Conservation (phyloP, 163 green algal species). For the Scenedesmus sp. region DNA sequence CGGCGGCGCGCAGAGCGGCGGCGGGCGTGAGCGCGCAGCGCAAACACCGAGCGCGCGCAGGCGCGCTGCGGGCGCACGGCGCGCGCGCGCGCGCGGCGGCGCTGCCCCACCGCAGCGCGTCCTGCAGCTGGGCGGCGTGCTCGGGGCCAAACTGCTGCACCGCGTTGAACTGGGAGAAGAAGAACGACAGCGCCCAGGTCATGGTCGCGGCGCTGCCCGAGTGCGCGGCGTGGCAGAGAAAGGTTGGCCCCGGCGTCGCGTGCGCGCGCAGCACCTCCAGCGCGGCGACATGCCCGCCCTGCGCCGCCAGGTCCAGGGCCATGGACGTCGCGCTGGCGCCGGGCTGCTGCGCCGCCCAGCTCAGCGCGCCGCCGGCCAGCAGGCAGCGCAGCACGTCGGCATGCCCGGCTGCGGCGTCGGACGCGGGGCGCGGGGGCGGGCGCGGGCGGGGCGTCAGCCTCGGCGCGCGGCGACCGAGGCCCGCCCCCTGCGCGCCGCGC, state of each 20-base stretch:
- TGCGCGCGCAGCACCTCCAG: conserved; percentile 5
- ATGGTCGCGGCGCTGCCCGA: conserved; percentile 3
- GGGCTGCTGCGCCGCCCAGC: conserved; percentile 33
- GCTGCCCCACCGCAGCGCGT: conserved; percentile 15
- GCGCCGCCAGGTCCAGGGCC: conserved; percentile 34
- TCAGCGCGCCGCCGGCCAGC: not conserved
- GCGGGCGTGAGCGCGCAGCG: no score
- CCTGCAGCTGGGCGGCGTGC: conserved; percentile 32
- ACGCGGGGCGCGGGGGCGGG: no score
- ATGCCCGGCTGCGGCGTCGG: conserved; percentile 26
- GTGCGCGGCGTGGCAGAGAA: conserved; percentile 27
- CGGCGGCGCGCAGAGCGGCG: no score
- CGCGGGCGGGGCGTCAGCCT: no score
- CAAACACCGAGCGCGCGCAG: no score
- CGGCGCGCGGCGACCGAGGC: no score
- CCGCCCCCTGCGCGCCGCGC: no score
- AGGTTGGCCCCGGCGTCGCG: conserved; percentile 4
- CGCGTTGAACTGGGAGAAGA: conserved; percentile 35
- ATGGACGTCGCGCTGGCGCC: not conserved
- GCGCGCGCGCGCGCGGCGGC: no score
- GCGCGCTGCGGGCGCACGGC: no score
- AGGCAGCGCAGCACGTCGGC: conserved; percentile 16
- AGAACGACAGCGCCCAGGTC: conserved; percentile 25
- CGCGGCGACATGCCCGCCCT: conserved; percentile 15
- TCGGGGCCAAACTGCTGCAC: conserved; percentile 4